Percentiles rank a stretch among this genome's conserved stretches.
phyloP scores from a whole-genome alignment of 2,329 filamentous ascomycete genomes.

The Venturia oleaginea region DNA sequence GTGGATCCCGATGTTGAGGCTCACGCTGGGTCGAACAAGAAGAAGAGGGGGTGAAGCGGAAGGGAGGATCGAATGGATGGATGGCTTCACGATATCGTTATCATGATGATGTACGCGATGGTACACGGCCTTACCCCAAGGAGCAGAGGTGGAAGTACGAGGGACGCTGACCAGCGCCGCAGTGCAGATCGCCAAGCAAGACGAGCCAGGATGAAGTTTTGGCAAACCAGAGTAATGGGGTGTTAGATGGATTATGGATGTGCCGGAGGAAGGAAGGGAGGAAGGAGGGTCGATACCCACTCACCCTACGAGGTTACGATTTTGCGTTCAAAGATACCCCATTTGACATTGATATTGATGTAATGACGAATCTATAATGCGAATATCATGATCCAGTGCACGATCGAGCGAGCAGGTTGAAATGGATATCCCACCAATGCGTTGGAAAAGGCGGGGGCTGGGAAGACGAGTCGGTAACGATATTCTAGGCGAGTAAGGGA shows the following conservation, averaged over 20 bases:
- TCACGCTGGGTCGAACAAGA: not conserved
- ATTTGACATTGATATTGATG: not conserved
- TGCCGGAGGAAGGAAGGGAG: not conserved
- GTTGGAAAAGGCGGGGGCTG: too few species aligned
- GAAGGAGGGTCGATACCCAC: not conserved
- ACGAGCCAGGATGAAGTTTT: not conserved
- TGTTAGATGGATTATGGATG: not conserved
- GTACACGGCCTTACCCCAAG: not conserved
- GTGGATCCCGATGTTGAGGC: constrained; percentile 7
- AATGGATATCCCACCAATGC: too few species aligned
- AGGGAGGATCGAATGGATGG: not conserved
- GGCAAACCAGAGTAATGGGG: not conserved
- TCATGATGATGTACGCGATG: not conserved
- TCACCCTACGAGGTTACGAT: not conserved
- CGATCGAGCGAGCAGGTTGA: too few species aligned
- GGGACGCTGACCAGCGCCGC: not conserved
- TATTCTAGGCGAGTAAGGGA: too few species aligned
- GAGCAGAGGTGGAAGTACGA: not conserved
- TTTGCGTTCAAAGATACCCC: not conserved
- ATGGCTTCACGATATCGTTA: not conserved
- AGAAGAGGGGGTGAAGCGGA: not conserved
- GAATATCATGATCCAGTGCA: not conserved
- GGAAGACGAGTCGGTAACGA: too few species aligned
- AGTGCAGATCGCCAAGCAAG: not conserved
- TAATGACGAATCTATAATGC: not conserved